Conservation (phyloP, 2,329 filamentous ascomycete genomes). For the Penicillium sp. region DNA sequence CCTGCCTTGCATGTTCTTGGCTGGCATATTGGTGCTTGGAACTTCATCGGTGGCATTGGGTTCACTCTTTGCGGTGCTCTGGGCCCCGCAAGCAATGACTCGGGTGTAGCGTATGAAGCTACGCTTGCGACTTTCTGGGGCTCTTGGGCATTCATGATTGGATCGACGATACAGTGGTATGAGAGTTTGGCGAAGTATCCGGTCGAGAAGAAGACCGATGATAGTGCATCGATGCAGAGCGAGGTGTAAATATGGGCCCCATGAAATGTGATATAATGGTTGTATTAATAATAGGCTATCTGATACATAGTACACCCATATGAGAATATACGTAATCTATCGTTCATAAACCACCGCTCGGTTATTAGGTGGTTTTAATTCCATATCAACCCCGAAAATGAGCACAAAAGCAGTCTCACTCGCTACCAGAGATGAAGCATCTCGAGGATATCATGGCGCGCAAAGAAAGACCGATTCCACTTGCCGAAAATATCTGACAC, state of each 20-base stretch:
- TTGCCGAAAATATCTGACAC: conserved; percentile 74
- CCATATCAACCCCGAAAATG: background rate
- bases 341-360: background rate
- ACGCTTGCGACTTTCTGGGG: conserved; percentile 51
- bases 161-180: conserved; percentile 53
- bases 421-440: conserved; percentile 37
- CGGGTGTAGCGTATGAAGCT: conserved; percentile 51
- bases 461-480: conserved; percentile 71
- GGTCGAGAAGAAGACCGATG: conserved; percentile 57
- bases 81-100: conserved; percentile 50
- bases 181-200: conserved; percentile 53
- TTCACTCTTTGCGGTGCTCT: conserved; percentile 65
- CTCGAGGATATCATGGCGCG: conserved; percentile 71
- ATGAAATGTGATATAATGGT: background rate
- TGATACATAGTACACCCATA: conserved; percentile 3
- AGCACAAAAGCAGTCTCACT: background rate
- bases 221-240: background rate
- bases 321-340: background rate
- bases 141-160: conserved; percentile 47
- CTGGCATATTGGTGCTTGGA: conserved; percentile 70
- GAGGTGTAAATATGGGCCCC: background rate
- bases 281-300: background rate
- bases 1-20: conserved; percentile 60
- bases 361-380: background rate
- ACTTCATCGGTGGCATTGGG: conserved; percentile 63